Base-by-base conservation (phyloP, 768 basidiomycete genomes). In the Hericium erinaceus region DNA sequence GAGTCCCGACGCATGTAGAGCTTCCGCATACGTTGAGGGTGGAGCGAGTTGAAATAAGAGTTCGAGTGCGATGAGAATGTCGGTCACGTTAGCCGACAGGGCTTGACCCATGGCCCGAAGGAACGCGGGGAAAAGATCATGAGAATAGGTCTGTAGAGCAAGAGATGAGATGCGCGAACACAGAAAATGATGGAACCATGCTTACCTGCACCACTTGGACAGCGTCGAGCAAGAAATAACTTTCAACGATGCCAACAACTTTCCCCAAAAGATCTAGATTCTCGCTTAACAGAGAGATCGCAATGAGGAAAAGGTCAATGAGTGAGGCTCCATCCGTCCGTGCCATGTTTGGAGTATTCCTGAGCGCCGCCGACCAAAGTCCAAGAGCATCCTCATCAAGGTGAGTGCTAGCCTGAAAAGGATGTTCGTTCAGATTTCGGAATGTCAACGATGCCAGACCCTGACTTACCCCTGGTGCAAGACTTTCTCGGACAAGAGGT, bases 261-360 rank as follows among this genome's bases (percentile, higher is more conserved):
- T 77, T 83, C 13, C 87, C 88, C 18, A 93, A 72, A 20, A 92
- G 69, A 62, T 94, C 92, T 48, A 91, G 71, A 60, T 93, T 92
- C 28, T 72, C 73, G 1, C 78, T 75, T 16, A 95, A 72, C 4
- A 91, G 69, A n/a, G 72, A 56, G 11, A 90, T 67, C 2, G 80
- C 80, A 38, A 78, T 66, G 16, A 88, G 89, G 56, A 90, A 81
- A 28, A 95, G 73, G 24, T 83, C 80, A 37, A 83, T 70, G 22
- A 93, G 75, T 40, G 75, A 77, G 0, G 79, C 75, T 16, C 69
- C 71, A 1, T 78, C 78, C 54, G 74, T 69, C n/a, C 71, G 63
- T 58, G 71, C 77, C 11, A 78, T 71, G 8, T 91, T 67, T 1
- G 76, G 72, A 1, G 76, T 67, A 64, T 90, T 89, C 51, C 84